Base-by-base conservation (phyloP, 2,329 filamentous ascomycete genomes). In the Aspergillus bombycis region DNA sequence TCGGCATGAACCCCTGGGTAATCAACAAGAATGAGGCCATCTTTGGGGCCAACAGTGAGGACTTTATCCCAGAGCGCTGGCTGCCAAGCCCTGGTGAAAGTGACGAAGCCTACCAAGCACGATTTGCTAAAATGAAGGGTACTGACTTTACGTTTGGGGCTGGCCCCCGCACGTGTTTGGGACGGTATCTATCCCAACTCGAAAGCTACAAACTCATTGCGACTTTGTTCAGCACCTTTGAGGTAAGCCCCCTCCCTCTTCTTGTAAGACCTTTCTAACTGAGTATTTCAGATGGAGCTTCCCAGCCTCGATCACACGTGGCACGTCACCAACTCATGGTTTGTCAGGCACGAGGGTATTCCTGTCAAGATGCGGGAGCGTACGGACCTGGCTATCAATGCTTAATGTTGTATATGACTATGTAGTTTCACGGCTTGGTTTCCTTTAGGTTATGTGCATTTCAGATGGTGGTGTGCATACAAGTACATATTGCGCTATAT, bases 181-280 rank as follows among this genome's bases (percentile, higher is more conserved):
- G 85, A 34, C 80, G 83, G 14, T 85, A 86, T 70, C 74, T 87
- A 38, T 84, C 84, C 2, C 71, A 86, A 48, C 74, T 87, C 28
- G 84, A 87, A 72, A 86, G 86, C 68, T 86, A 86, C 74, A 89
- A 88, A 78, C 79, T 87, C 32, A 73, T 86, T n/a, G 84, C 84
- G 8, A 80, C 84, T 48, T 74, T 88, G 16, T 75, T 70, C 85
- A 50, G 68, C 34, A 62, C 43, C 12, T 69, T 64, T 50, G 57
- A 70, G 52, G 68, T 71, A 46, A 60, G 66, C 55, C 0, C 12
- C 19, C 9, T 8, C n/a, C 9, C 4, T 28, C 0, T 16, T 55
- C 30, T 14, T 55, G 11, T 10, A 55, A 9, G 2, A 7, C 1
- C 6, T 23, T 8, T 14, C 38, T 41, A 41, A 41, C 19, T 1